phyloP scores from a whole-genome alignment of 768 basidiomycete species.

The Tulasnella sp. region DNA sequence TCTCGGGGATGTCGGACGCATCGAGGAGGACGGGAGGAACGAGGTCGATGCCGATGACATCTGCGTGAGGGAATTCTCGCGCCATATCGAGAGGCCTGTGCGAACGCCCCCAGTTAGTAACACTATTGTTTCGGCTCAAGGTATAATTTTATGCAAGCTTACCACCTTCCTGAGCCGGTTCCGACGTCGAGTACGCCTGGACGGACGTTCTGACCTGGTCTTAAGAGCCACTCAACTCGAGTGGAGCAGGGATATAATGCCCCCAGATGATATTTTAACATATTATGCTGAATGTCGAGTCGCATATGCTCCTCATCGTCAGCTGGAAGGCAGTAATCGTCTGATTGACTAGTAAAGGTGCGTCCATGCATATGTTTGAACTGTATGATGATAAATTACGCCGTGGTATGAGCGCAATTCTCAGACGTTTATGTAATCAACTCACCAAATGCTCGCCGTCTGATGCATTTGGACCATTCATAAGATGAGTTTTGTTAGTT shows the following conservation, averaged over 20 bases:
- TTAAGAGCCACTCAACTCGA: neutral
- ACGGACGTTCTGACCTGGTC: neutral
- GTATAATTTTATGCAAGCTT: neutral
- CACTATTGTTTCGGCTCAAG: too few relatives aligned
- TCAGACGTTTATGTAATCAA: neutral
- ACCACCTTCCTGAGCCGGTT: slow-evolving; percentile 9
- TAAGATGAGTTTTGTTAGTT: neutral
- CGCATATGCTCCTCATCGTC: slow-evolving; percentile 12
- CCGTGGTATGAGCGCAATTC: neutral
- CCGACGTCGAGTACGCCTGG: slow-evolving; percentile 6
- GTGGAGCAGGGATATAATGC: slow-evolving; percentile 1
- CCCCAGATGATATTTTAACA: slow-evolving; percentile 1
- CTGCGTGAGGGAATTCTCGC: slow-evolving; percentile 2
- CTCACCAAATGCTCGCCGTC: slow-evolving; percentile 9
- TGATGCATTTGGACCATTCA: neutral
- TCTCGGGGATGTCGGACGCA: neutral
- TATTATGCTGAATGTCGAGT: slow-evolving; percentile 8
- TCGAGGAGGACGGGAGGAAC: slow-evolving; percentile 2
- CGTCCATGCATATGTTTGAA: slow-evolving; percentile 4
- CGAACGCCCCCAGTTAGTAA: neutral
- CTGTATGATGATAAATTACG: neutral
- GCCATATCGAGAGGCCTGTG: slow-evolving; percentile 7
- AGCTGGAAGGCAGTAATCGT: slow-evolving; percentile 11
- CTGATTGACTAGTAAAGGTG: neutral
- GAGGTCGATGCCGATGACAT: slow-evolving; percentile 7